Conservation (phyloP, 2,329 filamentous ascomycete species). For the Clarireedia sp. region DNA sequence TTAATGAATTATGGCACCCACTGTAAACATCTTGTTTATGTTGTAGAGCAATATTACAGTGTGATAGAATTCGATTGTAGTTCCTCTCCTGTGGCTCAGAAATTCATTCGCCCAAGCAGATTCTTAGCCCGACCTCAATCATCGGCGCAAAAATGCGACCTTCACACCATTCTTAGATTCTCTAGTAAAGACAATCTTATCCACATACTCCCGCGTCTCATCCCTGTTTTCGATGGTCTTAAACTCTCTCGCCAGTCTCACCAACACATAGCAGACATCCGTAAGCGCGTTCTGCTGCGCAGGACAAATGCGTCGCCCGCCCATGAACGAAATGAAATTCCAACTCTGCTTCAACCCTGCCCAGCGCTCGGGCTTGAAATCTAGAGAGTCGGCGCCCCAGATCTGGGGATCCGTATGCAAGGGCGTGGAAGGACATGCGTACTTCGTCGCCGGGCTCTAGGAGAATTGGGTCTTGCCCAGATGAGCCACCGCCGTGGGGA, state of each 20-base stretch:
- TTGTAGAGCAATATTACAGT: too few relatives aligned
- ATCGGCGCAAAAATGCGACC: conserved; percentile 3
- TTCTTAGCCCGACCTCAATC: not conserved
- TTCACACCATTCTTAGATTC: conserved; percentile 12
- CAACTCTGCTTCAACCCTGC: conserved; percentile 16
- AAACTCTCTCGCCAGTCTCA: conserved; percentile 35
- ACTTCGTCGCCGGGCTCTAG: conserved; percentile 20
- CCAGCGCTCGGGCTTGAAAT: conserved; percentile 36
- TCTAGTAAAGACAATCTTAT: conserved; percentile 12
- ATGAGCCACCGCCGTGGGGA: conserved; percentile 27
- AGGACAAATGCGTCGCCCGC: conserved; percentile 62
- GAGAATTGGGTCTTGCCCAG: conserved; percentile 22
- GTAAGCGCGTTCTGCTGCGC: conserved; percentile 32
- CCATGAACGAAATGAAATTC: conserved; percentile 63
- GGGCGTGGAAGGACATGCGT: conserved; percentile 10
- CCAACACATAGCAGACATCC: conserved; percentile 9
- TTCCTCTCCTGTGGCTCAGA: too few relatives aligned
- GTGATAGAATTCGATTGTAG: too few relatives aligned
- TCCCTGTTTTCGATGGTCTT: conserved; percentile 1
- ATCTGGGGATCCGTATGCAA: conserved; percentile 29
- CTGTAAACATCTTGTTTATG: too few relatives aligned
- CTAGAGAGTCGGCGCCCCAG: conserved; percentile 32
- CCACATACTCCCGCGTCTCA: not conserved
- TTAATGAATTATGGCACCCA: too few relatives aligned
- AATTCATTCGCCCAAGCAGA: too few relatives aligned